Conservation (phyloP, 176 grass and related monocot genomes). For the Eremochloa ophiuroides region DNA sequence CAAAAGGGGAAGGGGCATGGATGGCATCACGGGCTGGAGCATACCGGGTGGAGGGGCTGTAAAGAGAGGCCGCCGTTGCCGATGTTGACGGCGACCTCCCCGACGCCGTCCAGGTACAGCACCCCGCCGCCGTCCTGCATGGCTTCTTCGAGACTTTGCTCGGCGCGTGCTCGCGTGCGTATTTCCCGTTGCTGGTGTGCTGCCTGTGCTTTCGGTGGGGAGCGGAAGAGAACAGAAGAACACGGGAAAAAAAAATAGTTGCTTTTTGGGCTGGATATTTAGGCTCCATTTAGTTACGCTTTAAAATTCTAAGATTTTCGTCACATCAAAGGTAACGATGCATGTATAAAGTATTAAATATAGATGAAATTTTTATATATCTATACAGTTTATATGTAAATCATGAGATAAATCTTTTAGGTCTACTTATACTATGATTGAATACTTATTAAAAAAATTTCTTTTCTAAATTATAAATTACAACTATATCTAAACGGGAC, state of each 20-base stretch:
- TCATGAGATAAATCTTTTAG: too few species aligned
- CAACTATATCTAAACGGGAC: too few species aligned
- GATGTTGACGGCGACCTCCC: slow-evolving; percentile 55
- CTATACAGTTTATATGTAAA: too few species aligned
- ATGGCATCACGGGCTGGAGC: background rate
- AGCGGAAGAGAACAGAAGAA: background rate
- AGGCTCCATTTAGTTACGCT: too few species aligned
- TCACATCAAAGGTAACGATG: too few species aligned
- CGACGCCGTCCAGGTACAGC: slow-evolving; percentile 62
- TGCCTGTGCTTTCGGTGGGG: background rate
- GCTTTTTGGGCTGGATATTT: background rate
- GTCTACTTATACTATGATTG: too few species aligned
- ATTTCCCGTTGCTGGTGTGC: background rate
- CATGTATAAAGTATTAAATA: too few species aligned
- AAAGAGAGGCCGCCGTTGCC: slow-evolving; percentile 46
- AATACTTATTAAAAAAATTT: too few species aligned
- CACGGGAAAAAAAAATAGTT: background rate
- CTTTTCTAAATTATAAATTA: too few species aligned
- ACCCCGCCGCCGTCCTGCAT: slow-evolving; percentile 51
- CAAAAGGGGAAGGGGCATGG: background rate
- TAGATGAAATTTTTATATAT: too few species aligned
- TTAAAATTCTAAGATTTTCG: too few species aligned
- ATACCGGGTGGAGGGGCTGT: slow-evolving; percentile 54
- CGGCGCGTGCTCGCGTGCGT: slow-evolving; percentile 8
- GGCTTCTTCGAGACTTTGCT: background rate